phyloP scores from a whole-genome alignment of 2,329 filamentous ascomycete genomes.

The Monosporascus sp. region DNA sequence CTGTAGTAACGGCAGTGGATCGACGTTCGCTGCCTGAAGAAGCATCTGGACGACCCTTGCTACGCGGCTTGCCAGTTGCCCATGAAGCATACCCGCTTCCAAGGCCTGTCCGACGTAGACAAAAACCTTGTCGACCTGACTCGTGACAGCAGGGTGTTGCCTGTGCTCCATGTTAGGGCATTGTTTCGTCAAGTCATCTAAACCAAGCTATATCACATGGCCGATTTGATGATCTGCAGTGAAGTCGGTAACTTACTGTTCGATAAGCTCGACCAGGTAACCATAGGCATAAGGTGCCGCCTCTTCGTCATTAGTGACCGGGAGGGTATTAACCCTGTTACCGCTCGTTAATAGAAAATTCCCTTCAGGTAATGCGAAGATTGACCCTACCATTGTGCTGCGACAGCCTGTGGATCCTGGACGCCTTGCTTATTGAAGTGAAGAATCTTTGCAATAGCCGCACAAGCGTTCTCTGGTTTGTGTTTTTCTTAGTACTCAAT shows the following conservation, averaged over 20 bases:
- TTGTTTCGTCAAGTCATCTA: not conserved
- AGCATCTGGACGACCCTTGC: constrained; percentile 74
- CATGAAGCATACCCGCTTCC: constrained; percentile 84
- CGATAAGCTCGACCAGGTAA: constrained; percentile 85
- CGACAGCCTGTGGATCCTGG: constrained; percentile 67
- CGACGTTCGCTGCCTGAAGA: constrained; percentile 66
- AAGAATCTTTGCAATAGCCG: constrained; percentile 93
- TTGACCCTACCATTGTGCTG: constrained; percentile 57
- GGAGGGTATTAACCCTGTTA: constrained; percentile 70
- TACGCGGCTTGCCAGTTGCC: constrained; percentile 72
- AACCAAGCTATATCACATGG: not conserved
- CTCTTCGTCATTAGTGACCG: constrained; percentile 92
- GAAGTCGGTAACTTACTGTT: constrained; percentile 65
- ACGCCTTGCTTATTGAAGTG: constrained; percentile 82
- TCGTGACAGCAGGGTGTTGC: constrained; percentile 76
- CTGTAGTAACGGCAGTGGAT: constrained; percentile 69
- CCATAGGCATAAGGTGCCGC: constrained; percentile 93
- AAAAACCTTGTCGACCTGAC: constrained; percentile 77
- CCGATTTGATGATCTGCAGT: not conserved
- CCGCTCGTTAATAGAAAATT: constrained; percentile 4
- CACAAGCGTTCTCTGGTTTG: constrained; percentile 76
- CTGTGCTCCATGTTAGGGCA: constrained; percentile 40
- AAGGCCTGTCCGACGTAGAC: constrained; percentile 81
- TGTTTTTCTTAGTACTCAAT: not conserved
- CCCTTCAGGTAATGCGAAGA: not conserved